These are phyloP conservation scores for Xylaria sp. DNA, from an alignment of 2,329 filamentous ascomycete genomes.

Conservation along the genomic window DNA sequence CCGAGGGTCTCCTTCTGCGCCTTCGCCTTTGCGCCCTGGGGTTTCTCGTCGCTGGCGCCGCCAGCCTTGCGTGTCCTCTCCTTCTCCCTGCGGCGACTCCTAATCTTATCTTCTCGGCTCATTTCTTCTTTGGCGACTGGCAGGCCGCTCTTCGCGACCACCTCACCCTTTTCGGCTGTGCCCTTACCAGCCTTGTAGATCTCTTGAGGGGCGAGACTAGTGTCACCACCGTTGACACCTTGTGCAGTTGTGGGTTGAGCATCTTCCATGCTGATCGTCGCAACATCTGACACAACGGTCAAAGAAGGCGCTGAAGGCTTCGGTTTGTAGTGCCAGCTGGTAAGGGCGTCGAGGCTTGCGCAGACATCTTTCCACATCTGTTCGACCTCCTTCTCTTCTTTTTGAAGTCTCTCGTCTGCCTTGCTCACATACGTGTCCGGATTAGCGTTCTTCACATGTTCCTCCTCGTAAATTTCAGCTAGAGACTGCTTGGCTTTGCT, in stretches of 20 bases:
- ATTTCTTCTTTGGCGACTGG: slow-evolving; percentile 84
- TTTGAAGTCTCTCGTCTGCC: slow-evolving; percentile 78
- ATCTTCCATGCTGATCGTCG: slow-evolving; percentile 94
- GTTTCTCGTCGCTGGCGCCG: slow-evolving; percentile 48
- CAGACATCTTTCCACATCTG: slow-evolving; percentile 81
- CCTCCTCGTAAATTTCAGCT: slow-evolving; percentile 92
- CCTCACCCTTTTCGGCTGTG: slow-evolving; percentile 66
- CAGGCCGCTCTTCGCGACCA: slow-evolving; percentile 75
- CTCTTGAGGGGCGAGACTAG: slow-evolving; percentile 90
- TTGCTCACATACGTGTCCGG: slow-evolving; percentile 78
- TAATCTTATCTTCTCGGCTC: slow-evolving; percentile 80
- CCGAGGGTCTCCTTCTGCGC: slow-evolving; percentile 53
- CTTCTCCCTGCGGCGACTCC: slow-evolving; percentile 79
- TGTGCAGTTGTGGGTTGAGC: slow-evolving; percentile 83
- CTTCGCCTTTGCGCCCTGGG: slow-evolving; percentile 61
- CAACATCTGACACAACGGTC: slow-evolving; percentile 85
- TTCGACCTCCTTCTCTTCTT: slow-evolving; percentile 82
- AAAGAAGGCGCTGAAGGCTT: slow-evolving; percentile 80
- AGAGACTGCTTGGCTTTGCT: slow-evolving; percentile 84
- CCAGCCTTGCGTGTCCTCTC: slow-evolving; percentile 77
- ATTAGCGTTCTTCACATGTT: slow-evolving; percentile 78
- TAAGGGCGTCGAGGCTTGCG: slow-evolving; percentile 82
- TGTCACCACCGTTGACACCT: slow-evolving; percentile 68
- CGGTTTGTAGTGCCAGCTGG: slow-evolving; percentile 94
- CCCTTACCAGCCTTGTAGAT: slow-evolving; percentile 81